Base-by-base conservation (phyloP, 2,329 filamentous ascomycete species). In the Colletotrichum limetticola region DNA sequence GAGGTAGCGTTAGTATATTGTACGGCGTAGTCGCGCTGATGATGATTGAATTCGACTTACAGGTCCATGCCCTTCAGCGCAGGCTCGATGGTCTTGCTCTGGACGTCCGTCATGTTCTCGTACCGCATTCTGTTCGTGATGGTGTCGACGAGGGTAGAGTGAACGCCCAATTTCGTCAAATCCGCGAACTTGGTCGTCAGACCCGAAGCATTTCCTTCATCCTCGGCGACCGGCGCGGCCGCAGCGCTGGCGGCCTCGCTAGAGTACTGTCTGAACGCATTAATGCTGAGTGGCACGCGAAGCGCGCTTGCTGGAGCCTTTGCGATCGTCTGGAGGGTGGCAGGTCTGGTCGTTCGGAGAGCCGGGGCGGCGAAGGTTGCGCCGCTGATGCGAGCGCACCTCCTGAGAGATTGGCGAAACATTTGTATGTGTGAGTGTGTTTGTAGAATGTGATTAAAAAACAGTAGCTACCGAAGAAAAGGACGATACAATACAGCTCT, bases 21-120 rank as follows among this genome's bases (percentile, higher is more conserved):
- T 26, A 56, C 37, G 67, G 49, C 26, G 19, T 30, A 64, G 22
- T 56, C 56, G n/a, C 59, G 14, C 28, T n/a, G n/a, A 62, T n/a
- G 4, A 35, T 5, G n/a, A 60, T 77, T 8, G 57, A n/a, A 52
- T 12, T 14, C 16, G 68, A 84, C 93, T 85, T 88, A 96, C 94
- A 98, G 88, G 82, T 98, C 96, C 73, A 87, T 90, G 26, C 97
- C 95, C 76, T 91, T 90, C 55, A 98, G 85, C 4, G 94, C 94
- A 68, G 94, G 89, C 72, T 91, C 91, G 79, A 99, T 95, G 14
- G 96, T 97, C 80, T 92, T 89, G 60, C 91, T 88, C 83, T 99
- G 97, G 16, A 99, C 96, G 26, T 97, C 93, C 26, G 96, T 98
- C 97, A 99, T 98, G 53, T 86, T 90, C 62, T 93, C 89, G 77